Evolutionary conservation across 78 protist genomes (phyloP).

Genomic region (Dictyostelium intermedium): DNA sequence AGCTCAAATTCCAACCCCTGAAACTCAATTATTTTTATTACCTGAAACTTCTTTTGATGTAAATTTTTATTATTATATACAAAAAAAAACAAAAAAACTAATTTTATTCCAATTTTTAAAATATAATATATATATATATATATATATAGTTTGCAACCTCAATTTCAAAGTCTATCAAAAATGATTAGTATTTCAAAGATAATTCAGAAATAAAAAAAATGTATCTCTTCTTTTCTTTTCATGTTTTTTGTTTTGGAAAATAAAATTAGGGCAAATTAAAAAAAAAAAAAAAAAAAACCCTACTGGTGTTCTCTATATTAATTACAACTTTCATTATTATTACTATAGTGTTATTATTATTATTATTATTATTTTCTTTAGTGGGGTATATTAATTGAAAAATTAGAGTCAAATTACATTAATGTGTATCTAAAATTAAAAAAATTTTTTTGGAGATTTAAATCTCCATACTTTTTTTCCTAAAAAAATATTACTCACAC

Average conservation of each 20-base stretch:
- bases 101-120: not conserved
- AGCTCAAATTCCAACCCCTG: not conserved
- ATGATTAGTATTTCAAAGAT: not conserved
- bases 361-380: too few relatives aligned
- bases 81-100: not conserved
- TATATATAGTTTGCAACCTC: not conserved
- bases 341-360: too few relatives aligned
- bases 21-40: not conserved
- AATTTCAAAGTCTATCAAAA: not conserved
- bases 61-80: not conserved
- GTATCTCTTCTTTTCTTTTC: too few relatives aligned
- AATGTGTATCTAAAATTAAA: too few relatives aligned
- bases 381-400: too few relatives aligned
- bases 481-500: too few relatives aligned
- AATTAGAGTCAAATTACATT: too few relatives aligned
- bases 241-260: too few relatives aligned
- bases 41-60: slow-evolving; percentile 22
- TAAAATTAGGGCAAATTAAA: too few relatives aligned
- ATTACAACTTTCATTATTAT: too few relatives aligned
- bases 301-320: not conserved
- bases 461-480: not conserved
- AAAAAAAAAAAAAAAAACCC: too few relatives aligned
- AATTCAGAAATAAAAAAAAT: not conserved
- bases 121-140: too few relatives aligned
- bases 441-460: not conserved